A percentile compares a stretch with the other conserved stretches of the same genome.
phyloP scores from a whole-genome alignment of 345 rosid species.

The Cardiospermum halicacabum region DNA sequence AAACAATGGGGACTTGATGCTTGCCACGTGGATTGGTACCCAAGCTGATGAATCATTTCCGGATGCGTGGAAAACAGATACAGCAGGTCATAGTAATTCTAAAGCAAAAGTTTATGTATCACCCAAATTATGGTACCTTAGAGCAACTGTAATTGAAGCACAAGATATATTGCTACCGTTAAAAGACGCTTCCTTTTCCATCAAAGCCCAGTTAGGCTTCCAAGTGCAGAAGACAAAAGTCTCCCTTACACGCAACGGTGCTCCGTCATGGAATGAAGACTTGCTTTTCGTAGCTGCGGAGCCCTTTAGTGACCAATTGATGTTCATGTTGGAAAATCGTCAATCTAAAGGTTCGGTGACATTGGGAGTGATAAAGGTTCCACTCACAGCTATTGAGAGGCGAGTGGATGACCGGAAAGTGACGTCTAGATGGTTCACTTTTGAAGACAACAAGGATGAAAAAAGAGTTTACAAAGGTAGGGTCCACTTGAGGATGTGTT shows the following conservation, averaged over 20 bases:
- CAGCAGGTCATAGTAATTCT: constrained; percentile 56
- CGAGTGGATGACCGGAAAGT: constrained; percentile 85
- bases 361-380: constrained; percentile 42
- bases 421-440: constrained; percentile 58
- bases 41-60: constrained; percentile 93
- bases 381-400: constrained; percentile 54
- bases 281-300: constrained; percentile 76
- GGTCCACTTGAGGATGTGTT: constrained; percentile 68
- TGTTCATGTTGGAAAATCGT: constrained; percentile 55
- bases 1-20: constrained; percentile 69
- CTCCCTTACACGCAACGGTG: constrained; percentile 49
- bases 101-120: constrained; percentile 81
- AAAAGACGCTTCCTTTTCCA: constrained; percentile 51
- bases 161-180: constrained; percentile 54
- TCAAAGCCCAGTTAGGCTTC: constrained; percentile 71
- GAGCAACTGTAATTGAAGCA: constrained; percentile 70
- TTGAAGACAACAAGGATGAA: constrained; percentile 49
- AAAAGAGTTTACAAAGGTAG: constrained; percentile 61
- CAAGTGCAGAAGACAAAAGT: constrained; percentile 70
- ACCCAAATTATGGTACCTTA: constrained; percentile 81
- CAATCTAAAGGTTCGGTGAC: constrained; percentile 44
- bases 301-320: constrained; percentile 54
- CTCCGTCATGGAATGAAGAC: constrained; percentile 85
- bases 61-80: constrained; percentile 84
- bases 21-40: constrained; percentile 93